Base-by-base conservation (phyloP, 441 rosid genomes). In the Capsella rubella region DNA sequence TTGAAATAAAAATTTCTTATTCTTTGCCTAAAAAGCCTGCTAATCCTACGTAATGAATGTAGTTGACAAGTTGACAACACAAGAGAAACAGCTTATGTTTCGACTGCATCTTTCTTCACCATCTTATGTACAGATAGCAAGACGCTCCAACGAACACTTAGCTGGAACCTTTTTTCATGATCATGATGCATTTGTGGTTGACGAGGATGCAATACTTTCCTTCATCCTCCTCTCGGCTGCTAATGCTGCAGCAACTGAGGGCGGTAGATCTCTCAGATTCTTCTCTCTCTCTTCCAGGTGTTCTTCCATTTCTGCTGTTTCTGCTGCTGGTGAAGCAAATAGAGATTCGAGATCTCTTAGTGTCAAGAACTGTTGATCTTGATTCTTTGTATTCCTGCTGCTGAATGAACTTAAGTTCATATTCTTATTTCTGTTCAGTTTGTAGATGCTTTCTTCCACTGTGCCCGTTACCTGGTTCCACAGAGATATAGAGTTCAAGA, bases 401-500 rank as follows among this genome's bases (percentile, higher is more conserved):
- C 86, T 83, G 82, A 88, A 85, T 29, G 90, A 79, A 74, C 73
- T 85, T 16, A 84, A 67, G 71, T 76, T 85, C 11, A 78, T 69
- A 67, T 81, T 84, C 84, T 89, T 83, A 75, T 91, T 93, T 80
- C 84, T 90, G 86, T 89, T 95, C 80, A 95, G 87, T 76, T 95
- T 88, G 80, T 88, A 85, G 74, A 95, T 87, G 81, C 99, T 89
- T 85, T 92, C 97, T 87, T 95, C 99, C 74, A 95, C 99, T 0
- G 97, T 95, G 64, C 82, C 78, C 35, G 87, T 87, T 56, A 95
- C 90, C 99, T 95, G 69, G 67, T 53, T 77, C 64, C 42, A 57
- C 52, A 27, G 37, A 60, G 16, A 50, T 45, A 67, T 29, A 15
- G 56, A 64, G 43, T 67, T 52, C 54, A 68, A 73, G 28, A 67